Evolutionary conservation across 2,329 filamentous ascomycete species (phyloP), one percentile per base, ranked within the genome.

Genomic region (Botrytis paeoniae): DNA sequence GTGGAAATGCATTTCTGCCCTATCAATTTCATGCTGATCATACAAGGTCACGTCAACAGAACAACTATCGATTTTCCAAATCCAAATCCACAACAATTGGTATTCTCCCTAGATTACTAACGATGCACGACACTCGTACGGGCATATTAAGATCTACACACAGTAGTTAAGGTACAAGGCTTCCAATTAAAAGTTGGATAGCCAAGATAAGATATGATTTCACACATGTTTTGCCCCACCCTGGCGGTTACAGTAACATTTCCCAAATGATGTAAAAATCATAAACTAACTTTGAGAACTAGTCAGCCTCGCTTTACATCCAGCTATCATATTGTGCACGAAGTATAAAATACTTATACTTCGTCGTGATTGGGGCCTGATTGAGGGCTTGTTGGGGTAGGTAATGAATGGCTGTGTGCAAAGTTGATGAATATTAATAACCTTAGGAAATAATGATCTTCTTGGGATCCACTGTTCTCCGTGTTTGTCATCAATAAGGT

Each of bases 171-270:
- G 14, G n/a, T 57, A 32, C 51, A 69, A 35, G 51, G 51, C 41
- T 59, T 43, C 32, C 51, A 43, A 43, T 59, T 35, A 22, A 59
- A 10, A 9, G 25, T 41, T 59, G 18, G 25, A 32, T 59, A 57
- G 65, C 37, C 63, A 66, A 54, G 32, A n/a, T 54, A 54, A 29
- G 68, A 37, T 70, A 54, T 61, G 54, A 60, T 22, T 35, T 22
- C 20, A 37, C 6, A 18, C 8, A 51, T 18, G n/a, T 35, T 25
- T 60, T 57, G 37, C 66, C 37, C 66, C 66, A 69, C 66, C n/a
- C 22, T 16, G 29, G 66, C 66, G 66, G 51, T 69, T 69, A 60
- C 25, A 41, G 32, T 35, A 4, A 35, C 32, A 35, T 35, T 35
- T 39, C 9, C 9, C 39, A 32, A 25, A 32, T 43, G 60, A 57